Base-by-base conservation (phyloP, 345 rosid species). In the Euphorbia peplus region DNA sequence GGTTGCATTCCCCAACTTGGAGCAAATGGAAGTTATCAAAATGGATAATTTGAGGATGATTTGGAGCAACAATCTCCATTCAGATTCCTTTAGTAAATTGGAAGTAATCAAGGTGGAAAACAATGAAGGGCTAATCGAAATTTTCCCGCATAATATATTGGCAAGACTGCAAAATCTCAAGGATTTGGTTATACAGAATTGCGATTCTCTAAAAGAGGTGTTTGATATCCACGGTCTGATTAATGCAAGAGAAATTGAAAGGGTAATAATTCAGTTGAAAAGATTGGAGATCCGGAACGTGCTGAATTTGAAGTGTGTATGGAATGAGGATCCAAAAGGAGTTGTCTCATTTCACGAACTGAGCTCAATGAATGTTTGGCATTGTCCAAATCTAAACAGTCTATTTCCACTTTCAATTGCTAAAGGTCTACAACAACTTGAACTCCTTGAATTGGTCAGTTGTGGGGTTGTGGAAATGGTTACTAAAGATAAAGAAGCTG, bases 381-480 rank as follows among this genome's bases (percentile, higher is more conserved):
- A 35, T 0, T 78, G 77, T 59, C 53, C 10, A 28, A 68, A 44
- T n/a, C 52, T 77, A 25, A 64, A 58, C 39, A 8, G 7, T 63
- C 22, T 76, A 0, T 71, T 76, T 46, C 63, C 75, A 19, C 22
- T 32, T 10, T 69, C 65, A 13, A 1, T 76, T 18, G 75, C 70
- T 25, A 16, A 2, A 37, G 25, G 8, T 11, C 61, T 74, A 5
- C 24, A 19, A 4, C 37, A 57, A 57, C 61, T 57, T 26, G 39
- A 13, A 57, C 5, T 4, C 11, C 37, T 57, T 28, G 6, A 57
- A 13, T 11, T 57, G 30, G 19, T 15, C 0, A 0, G 9, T 15
- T 76, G 76, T 50, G 70, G 50, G 14, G n/a, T 70, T 35, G 69
- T 66, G 50, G 58, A 70, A 57, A 41, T 67, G 53, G 66, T 78